phyloP scores from a whole-genome alignment of 768 basidiomycete genomes.

The Galerina marginata region DNA sequence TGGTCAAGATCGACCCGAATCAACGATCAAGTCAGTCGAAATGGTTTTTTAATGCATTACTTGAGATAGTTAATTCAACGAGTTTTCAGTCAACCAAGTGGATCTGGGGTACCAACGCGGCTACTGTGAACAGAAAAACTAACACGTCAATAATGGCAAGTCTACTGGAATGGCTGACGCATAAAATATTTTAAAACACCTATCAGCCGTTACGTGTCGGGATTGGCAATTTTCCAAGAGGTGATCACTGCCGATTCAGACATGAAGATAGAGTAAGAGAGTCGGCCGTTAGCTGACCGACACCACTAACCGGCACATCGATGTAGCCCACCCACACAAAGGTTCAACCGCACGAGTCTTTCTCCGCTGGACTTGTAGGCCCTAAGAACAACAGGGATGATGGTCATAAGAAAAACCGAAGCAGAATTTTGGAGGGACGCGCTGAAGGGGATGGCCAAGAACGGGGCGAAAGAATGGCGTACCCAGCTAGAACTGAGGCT shows the following conservation, averaged over 20 bases:
- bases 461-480: too few species aligned
- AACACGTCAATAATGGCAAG: too few species aligned
- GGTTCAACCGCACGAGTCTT: not conserved
- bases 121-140: too few species aligned
- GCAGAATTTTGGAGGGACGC: not conserved
- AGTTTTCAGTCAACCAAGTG: too few species aligned
- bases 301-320: not conserved
- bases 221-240: conserved; percentile 40
- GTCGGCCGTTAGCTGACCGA: not conserved
- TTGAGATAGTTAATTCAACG: too few species aligned
- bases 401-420: not conserved
- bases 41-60: not conserved
- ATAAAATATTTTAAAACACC: too few species aligned
- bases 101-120: too few species aligned
- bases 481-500: too few species aligned
- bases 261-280: conserved; percentile 36
- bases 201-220: conserved; percentile 1
- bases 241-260: conserved; percentile 37
- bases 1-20: not conserved
- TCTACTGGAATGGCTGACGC: too few species aligned
- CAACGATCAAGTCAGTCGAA: not conserved
- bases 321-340: not conserved
- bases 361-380: not conserved
- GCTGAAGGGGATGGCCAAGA: too few species aligned
- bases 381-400: not conserved